These are phyloP conservation scores for Leptomonas pyrrhocoris DNA, from an alignment of 208 protist species.

Conservation along the genomic window DNA sequence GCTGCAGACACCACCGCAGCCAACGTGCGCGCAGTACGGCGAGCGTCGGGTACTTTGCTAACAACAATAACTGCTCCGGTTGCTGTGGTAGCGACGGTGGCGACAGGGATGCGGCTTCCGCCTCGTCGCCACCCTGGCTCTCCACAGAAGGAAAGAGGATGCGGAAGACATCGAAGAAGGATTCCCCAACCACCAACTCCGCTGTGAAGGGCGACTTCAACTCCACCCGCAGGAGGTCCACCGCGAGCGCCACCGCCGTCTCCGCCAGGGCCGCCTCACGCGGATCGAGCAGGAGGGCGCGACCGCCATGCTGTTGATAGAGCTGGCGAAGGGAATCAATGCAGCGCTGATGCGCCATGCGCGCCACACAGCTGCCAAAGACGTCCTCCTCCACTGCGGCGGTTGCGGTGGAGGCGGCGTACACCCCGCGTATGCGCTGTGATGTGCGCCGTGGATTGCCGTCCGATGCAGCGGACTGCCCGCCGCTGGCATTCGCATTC, in stretches of 20 bases:
- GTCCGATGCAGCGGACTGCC: too few relatives aligned
- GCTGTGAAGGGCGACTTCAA: slow-evolving; percentile 2
- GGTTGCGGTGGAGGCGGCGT: not conserved
- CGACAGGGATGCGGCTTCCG: not conserved
- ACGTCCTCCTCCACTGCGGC: slow-evolving; percentile 2
- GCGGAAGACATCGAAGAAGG: slow-evolving; percentile 30
- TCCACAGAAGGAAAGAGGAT: slow-evolving; percentile 14
- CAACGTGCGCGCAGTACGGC: slow-evolving; percentile 31
- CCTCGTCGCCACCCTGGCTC: not conserved
- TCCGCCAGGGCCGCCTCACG: not conserved
- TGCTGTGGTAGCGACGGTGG: not conserved
- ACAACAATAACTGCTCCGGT: not conserved
- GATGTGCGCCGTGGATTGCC: not conserved
- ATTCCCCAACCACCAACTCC: not conserved
- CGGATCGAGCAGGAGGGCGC: not conserved
- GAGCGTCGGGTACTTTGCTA: slow-evolving; percentile 11
- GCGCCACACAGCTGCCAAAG: slow-evolving; percentile 8
- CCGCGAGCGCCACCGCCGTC: slow-evolving; percentile 19
- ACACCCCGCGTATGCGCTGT: not conserved
- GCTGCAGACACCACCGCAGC: slow-evolving; percentile 36
- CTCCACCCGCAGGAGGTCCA: slow-evolving; percentile 32
- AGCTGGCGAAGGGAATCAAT: slow-evolving; percentile 4
- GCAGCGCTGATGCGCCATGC: slow-evolving; percentile 22
- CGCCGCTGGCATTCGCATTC: too few relatives aligned
- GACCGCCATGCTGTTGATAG: not conserved